A percentile compares a stretch with the other conserved stretches of the same genome.
phyloP scores from a whole-genome alignment of 345 rosid genomes.

The Adansonia digitata region DNA sequence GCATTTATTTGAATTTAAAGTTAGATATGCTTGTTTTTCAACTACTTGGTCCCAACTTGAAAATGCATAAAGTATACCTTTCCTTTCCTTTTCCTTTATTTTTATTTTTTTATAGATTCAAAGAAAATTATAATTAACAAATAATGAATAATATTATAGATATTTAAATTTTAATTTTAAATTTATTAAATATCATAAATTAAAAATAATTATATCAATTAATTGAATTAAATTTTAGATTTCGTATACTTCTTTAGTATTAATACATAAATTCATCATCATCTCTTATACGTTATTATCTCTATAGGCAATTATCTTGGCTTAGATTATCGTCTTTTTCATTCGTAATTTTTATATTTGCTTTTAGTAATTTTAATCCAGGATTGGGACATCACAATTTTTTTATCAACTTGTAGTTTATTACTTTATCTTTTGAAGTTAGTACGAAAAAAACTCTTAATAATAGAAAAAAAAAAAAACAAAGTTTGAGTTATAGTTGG shows the following conservation, averaged over 20 bases:
- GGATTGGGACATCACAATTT: not conserved
- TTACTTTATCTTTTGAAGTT: not conserved
- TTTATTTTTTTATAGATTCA: too few species aligned
- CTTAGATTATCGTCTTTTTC: not conserved
- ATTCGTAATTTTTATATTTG: not conserved
- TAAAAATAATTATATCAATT: too few species aligned
- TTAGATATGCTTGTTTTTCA: not conserved
- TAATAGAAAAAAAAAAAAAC: too few species aligned
- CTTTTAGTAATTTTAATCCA: not conserved
- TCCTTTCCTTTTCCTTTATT: not conserved
- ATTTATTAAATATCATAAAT: not conserved
- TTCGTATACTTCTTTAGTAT: too few species aligned
- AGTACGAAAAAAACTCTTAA: not conserved
- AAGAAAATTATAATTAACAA: too few species aligned
- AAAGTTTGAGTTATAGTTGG: not conserved
- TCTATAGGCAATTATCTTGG: not conserved
- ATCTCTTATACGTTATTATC: not conserved
- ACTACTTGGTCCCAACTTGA: not conserved
- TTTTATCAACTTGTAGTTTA: not conserved
- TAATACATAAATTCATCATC: too few species aligned
- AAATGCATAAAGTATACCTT: not conserved
- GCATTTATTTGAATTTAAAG: conserved; percentile 9
- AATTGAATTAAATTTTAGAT: too few species aligned
- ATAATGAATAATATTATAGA: too few species aligned
- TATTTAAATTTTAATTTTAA: not conserved